These are phyloP conservation scores for Cyclotella cryptica DNA, from an alignment of 108 stramenopile species.

Conservation along the genomic window DNA sequence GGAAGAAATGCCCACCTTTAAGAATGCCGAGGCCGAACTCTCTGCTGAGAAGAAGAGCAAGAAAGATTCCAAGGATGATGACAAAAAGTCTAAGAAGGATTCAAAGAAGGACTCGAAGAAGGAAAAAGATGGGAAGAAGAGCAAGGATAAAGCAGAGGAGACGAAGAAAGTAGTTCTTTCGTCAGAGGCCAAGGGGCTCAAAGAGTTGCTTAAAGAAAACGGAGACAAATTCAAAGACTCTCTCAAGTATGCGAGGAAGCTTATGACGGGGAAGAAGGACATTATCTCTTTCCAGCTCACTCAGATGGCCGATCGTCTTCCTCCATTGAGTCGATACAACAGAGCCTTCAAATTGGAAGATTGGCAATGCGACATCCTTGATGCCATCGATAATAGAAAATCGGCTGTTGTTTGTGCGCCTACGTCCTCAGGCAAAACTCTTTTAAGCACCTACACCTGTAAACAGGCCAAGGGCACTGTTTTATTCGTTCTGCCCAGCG, in stretches of 20 bases:
- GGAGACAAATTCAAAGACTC: conserved; percentile 91
- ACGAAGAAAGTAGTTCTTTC: conserved; percentile 76
- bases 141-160: conserved; percentile 70
- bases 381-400: conserved; percentile 89
- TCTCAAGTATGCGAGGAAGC: conserved; percentile 93
- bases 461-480: conserved; percentile 88
- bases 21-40: conserved; percentile 76
- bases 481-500: conserved; percentile 98
- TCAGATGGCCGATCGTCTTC: conserved; percentile 96
- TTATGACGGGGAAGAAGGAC: conserved; percentile 86
- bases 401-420: conserved; percentile 98
- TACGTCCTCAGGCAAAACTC: conserved; percentile 98
- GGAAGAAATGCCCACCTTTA: conserved; percentile 90
- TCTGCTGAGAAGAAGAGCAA: conserved; percentile 83
- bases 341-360: conserved; percentile 92
- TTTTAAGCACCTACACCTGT: conserved; percentile 98
- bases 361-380: conserved; percentile 97
- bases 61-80: conserved; percentile 83
- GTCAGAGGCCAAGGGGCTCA: conserved; percentile 72
- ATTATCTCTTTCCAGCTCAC: conserved; percentile 95
- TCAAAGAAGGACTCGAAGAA: conserved; percentile 81
- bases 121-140: conserved; percentile 78
- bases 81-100: conserved; percentile 84
- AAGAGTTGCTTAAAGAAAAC: conserved; percentile 86
- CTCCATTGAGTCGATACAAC: conserved; percentile 97